A percentile compares a stretch with the other conserved stretches of the same genome.
These are phyloP conservation scores for Jaenimonas drosophilae DNA, from an alignment of 208 protist species.

Conservation along the genomic window DNA sequence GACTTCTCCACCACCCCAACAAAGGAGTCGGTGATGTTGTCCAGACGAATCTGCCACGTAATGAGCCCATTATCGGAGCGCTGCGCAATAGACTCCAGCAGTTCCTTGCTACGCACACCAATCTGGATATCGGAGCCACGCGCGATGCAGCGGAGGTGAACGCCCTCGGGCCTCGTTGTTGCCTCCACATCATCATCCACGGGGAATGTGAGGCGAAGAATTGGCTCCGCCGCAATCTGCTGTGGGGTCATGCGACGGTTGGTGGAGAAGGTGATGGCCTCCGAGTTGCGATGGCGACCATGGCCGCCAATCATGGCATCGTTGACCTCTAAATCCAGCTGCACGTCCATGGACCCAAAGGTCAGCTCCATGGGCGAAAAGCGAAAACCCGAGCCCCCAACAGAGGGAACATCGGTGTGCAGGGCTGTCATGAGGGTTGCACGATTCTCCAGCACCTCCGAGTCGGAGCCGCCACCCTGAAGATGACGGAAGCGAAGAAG, in stretches of 20 bases:
- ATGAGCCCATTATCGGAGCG: conserved; percentile 39
- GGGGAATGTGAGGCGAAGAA: conserved; percentile 37
- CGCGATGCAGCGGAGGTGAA: conserved; percentile 49
- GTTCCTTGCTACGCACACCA: conserved; percentile 70
- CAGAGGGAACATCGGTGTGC: conserved; percentile 21
- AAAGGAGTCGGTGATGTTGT: conserved; percentile 54
- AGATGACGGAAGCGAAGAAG: conserved; percentile 34
- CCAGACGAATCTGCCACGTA: conserved; percentile 62
- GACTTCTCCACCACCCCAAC: conserved; percentile 65
- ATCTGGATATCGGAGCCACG: conserved; percentile 36
- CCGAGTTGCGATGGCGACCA: too few relatives aligned
- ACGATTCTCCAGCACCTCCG: conserved; percentile 50
- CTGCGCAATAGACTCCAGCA: conserved; percentile 22
- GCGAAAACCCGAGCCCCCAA: conserved; percentile 52
- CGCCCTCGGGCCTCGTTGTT: conserved; percentile 30
- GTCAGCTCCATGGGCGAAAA: conserved; percentile 54
- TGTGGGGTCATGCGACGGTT: too few relatives aligned
- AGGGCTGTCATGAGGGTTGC: conserved; percentile 19
- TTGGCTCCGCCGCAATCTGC: background rate
- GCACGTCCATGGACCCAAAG: conserved; percentile 29
- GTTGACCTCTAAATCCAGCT: conserved; percentile 33
- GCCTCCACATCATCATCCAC: conserved; percentile 60
- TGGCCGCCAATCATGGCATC: too few relatives aligned
- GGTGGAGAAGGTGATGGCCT: too few relatives aligned
- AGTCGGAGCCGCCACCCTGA: conserved; percentile 44